Evolutionary conservation across 2,329 filamentous ascomycete genomes (phyloP).

Genomic region (Tympanopsis confertula): DNA sequence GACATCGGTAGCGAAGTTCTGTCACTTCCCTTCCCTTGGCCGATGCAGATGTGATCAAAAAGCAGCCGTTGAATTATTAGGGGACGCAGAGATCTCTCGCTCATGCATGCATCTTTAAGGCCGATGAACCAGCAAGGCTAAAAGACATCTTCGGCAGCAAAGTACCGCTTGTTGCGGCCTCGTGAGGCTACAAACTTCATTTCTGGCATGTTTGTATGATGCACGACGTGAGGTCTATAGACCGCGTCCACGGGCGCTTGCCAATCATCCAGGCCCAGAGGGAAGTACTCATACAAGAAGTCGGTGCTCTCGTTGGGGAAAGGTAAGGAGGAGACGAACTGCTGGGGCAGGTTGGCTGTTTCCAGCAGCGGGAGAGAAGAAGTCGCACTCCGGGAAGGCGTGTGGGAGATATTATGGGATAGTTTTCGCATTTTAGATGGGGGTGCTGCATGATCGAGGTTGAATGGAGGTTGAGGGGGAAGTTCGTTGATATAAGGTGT

Average conservation of each 20-base stretch:
- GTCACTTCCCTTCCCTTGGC: too few species aligned
- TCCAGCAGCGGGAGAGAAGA: slow-evolving; percentile 16
- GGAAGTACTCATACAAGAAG: slow-evolving; percentile 88
- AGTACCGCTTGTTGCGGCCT: slow-evolving; percentile 61
- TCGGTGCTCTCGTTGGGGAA: slow-evolving; percentile 67
- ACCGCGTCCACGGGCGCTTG: slow-evolving; percentile 72
- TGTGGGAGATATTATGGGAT: slow-evolving; percentile 13
- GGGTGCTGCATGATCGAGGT: slow-evolving; percentile 14
- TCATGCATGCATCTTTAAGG: too few species aligned
- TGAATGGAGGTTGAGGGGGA: neutral
- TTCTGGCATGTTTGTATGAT: slow-evolving; percentile 68
- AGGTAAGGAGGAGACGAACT: slow-evolving; percentile 19
- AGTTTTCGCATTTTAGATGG: slow-evolving; percentile 24
- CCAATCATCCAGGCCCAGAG: slow-evolving; percentile 82
- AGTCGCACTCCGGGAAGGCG: neutral
- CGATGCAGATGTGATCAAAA: too few species aligned
- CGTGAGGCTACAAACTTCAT: slow-evolving; percentile 57
- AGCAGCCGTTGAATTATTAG: too few species aligned
- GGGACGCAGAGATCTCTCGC: too few species aligned
- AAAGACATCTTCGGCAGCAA: slow-evolving; percentile 40
- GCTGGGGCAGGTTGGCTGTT: slow-evolving; percentile 28
- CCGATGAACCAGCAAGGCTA: too few species aligned
- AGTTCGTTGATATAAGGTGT: slow-evolving; percentile 1
- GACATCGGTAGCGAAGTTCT: too few species aligned
- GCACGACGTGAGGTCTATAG: slow-evolving; percentile 84